Evolutionary conservation across 352 stramenopile genomes (phyloP).

Genomic region (Phytophthora tentaculata): DNA sequence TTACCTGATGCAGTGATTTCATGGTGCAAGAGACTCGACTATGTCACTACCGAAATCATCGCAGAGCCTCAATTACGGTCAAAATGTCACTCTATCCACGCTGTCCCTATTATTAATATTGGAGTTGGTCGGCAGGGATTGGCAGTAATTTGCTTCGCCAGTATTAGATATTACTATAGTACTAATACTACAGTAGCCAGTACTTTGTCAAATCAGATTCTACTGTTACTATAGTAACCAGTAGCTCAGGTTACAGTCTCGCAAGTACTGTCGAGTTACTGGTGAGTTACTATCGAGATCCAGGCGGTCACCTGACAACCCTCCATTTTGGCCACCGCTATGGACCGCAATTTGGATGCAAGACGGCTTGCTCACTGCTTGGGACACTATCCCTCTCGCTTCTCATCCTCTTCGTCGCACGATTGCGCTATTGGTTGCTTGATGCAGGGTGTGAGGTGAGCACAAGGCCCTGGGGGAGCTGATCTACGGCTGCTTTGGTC

Average conservation of each 20-base stretch:
- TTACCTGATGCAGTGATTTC: too few relatives aligned
- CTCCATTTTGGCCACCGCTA: not conserved
- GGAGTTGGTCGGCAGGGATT: too few relatives aligned
- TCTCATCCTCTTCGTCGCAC: not conserved
- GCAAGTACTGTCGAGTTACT: not conserved
- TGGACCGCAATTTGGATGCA: not conserved
- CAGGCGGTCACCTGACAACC: not conserved
- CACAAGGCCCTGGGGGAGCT: not conserved
- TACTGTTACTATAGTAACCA: not conserved
- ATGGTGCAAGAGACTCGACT: too few relatives aligned
- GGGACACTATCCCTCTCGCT: not conserved
- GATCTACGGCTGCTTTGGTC: not conserved
- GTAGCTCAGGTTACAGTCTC: not conserved
- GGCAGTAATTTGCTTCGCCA: too few relatives aligned
- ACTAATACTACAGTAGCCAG: not conserved
- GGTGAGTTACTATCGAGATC: not conserved
- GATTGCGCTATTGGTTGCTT: not conserved
- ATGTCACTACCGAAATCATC: too few relatives aligned
- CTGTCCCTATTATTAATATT: too few relatives aligned
- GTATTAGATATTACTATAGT: too few relatives aligned
- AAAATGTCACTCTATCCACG: too few relatives aligned
- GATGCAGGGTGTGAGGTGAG: not conserved
- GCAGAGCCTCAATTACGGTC: too few relatives aligned
- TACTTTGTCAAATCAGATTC: too few relatives aligned
- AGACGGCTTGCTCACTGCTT: not conserved